phyloP scores from a whole-genome alignment of 2,329 filamentous ascomycete species.

The Tolypocladium tundrense region DNA sequence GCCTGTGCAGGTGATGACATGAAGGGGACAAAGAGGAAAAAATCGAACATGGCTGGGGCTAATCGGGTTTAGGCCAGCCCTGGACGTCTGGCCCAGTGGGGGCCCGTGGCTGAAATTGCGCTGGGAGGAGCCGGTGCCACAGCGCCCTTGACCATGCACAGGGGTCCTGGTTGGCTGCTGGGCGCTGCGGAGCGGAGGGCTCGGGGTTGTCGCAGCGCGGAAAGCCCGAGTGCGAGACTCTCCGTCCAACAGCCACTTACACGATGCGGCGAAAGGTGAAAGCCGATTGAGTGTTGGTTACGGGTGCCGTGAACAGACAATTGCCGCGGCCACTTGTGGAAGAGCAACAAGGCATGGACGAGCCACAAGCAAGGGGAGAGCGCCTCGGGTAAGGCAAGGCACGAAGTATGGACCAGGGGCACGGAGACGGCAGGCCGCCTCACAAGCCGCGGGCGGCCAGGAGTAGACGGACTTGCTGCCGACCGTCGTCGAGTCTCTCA shows the following conservation, averaged over 20 bases:
- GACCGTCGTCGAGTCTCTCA: background rate
- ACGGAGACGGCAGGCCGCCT: background rate
- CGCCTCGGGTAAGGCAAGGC: too few relatives aligned
- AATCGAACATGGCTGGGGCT: background rate
- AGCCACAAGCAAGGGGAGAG: too few relatives aligned
- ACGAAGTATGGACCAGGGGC: too few relatives aligned
- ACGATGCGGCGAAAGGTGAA: too few relatives aligned
- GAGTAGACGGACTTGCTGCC: too few relatives aligned
- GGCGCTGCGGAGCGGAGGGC: background rate
- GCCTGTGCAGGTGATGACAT: background rate
- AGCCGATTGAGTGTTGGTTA: too few relatives aligned
- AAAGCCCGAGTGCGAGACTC: background rate
- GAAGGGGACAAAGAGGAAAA: background rate
- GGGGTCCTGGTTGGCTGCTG: background rate
- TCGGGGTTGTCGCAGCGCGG: background rate
- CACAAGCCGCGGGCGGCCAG: too few relatives aligned
- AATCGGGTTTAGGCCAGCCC: conserved; percentile 1
- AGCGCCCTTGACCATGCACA: background rate
- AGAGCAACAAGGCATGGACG: too few relatives aligned
- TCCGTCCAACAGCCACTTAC: too few relatives aligned
- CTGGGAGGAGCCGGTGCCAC: background rate
- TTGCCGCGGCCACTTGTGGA: too few relatives aligned
- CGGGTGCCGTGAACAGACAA: background rate
- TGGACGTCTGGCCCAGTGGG: background rate
- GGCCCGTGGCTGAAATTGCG: background rate